These are phyloP conservation scores for Candida coquimbonensis DNA, from an alignment of 805 yeast genomes.

Conservation along the genomic window DNA sequence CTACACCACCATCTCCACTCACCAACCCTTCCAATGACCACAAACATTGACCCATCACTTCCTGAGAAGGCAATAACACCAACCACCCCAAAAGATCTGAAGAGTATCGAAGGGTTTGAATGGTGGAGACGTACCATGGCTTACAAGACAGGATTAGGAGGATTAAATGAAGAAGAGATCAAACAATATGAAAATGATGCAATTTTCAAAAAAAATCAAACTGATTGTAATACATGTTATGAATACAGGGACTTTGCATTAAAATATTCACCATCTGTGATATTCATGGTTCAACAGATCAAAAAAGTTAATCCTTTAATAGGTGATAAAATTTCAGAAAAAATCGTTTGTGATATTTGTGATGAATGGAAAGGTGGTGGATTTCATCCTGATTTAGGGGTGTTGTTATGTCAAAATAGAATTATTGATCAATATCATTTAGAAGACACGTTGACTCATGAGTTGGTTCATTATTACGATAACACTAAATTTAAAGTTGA, in stretches of 20 bases:
- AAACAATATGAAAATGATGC: constrained; percentile 51
- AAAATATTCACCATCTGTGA: constrained; percentile 73
- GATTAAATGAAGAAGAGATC: constrained; percentile 45
- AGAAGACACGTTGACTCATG: constrained; percentile 91
- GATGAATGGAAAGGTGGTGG: constrained; percentile 86
- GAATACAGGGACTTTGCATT: constrained; percentile 77
- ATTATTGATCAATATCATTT: constrained; percentile 60
- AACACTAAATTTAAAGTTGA: constrained; percentile 82
- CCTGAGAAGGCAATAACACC: constrained; percentile 4
- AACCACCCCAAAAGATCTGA: constrained; percentile 9
- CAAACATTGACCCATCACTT: constrained; percentile 1
- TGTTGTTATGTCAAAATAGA: constrained; percentile 81
- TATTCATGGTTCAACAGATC: constrained; percentile 82
- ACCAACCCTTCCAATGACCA: background rate
- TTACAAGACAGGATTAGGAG: constrained; percentile 70
- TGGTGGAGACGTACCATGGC: constrained; percentile 77
- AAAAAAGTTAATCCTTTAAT: constrained; percentile 36
- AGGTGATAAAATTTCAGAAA: constrained; percentile 40
- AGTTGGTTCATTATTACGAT: constrained; percentile 89
- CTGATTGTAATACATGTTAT: constrained; percentile 63
- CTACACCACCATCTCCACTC: no score
- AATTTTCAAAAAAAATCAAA: constrained; percentile 34
- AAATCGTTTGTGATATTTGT: constrained; percentile 76
- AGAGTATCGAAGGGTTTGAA: constrained; percentile 43
- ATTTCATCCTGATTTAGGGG: constrained; percentile 84